Evolutionary conservation across 371 early-diverging fungal genomes (phyloP), one percentile per base, ranked within the genome.

Genomic region (Lichtheimia ornata): DNA sequence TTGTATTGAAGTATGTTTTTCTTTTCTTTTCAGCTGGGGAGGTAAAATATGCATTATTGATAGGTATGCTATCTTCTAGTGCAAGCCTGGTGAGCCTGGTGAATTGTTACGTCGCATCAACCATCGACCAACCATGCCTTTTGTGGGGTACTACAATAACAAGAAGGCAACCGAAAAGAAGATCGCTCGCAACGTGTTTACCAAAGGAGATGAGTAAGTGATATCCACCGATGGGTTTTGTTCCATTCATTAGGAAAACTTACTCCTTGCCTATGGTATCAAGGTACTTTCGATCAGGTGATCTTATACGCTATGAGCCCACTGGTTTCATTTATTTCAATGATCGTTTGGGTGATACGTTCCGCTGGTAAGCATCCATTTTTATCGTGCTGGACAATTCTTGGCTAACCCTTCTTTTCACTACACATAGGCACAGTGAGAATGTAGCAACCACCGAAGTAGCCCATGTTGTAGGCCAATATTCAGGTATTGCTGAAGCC

Each of bases 361-460:
- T 90, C 75, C 74, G 89, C 12, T 89, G 89, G 89, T 85, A 88
- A 45, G 74, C 84, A 35, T 9, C 11, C 4, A 11, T 11, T 11
- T 17, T 88, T 87, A 65, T 86, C 86, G 52, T 85, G 88, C 14
- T 71, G 84, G n/a, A 86, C 87, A 20, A 74, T 75, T 6, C 88
- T 88, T 89, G 13, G 61, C 64, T 5, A 86, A 88, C 54, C 79
- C 79, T 47, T 35, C 35, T 35, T 35, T 35, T 11, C 45, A 86
- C 90, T 0, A 90, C 88, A 73, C 74, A 88, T 15, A 88, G 89
- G 89, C 35, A 53, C 14, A 24, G 84, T 7, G 89, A 89, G 64
- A 89, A 89, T 53, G 88, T 89, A n/a, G 74, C 86, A n/a, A 87
- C 89, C 12, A 76, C 80, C 5, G 89, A 90, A 69, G 88, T 90